A percentile compares a stretch with the other conserved stretches of the same genome.
These are phyloP conservation scores for Albugo laibachii DNA, from an alignment of 352 stramenopile genomes.

Conservation along the genomic window DNA sequence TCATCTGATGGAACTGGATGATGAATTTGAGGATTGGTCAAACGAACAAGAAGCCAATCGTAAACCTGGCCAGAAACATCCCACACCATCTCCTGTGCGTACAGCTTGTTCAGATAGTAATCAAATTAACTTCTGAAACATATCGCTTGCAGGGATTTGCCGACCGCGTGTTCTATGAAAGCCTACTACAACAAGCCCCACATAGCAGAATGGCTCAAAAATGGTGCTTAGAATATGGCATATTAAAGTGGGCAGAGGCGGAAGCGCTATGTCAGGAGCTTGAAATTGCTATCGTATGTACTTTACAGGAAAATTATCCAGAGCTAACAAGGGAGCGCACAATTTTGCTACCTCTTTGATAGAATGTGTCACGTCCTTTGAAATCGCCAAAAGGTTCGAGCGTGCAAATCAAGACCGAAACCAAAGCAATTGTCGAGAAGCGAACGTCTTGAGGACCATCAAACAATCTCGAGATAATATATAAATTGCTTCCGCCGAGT, in stretches of 20 bases:
- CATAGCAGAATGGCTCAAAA: constrained; percentile 76
- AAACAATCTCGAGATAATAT: no score
- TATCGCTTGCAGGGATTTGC: constrained; percentile 36
- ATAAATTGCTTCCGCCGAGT: no score
- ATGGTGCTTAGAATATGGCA: constrained; percentile 80
- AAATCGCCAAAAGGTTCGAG: no score
- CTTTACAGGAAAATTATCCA: no score
- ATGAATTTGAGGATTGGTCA: constrained; percentile 45
- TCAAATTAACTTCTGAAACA: no score
- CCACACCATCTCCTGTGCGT: constrained; percentile 57
- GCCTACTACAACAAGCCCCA: constrained; percentile 63
- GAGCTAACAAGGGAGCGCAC: no score
- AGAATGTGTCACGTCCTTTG: no score
- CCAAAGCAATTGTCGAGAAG: no score
- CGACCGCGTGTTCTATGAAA: constrained; percentile 83
- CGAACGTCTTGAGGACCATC: no score
- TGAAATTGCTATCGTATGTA: constrained; percentile 30
- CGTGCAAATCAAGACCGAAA: no score
- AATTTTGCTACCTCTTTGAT: no score
- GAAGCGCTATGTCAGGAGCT: constrained; percentile 61
- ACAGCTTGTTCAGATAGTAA: neutral
- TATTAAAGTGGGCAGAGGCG: constrained; percentile 73
- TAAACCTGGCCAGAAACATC: constrained; percentile 77
- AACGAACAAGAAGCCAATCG: constrained; percentile 79
- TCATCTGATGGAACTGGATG: no score